These are phyloP conservation scores for Porodaedalea pini DNA, from an alignment of 1,284 basidiomycete genomes.

Conservation along the genomic window DNA sequence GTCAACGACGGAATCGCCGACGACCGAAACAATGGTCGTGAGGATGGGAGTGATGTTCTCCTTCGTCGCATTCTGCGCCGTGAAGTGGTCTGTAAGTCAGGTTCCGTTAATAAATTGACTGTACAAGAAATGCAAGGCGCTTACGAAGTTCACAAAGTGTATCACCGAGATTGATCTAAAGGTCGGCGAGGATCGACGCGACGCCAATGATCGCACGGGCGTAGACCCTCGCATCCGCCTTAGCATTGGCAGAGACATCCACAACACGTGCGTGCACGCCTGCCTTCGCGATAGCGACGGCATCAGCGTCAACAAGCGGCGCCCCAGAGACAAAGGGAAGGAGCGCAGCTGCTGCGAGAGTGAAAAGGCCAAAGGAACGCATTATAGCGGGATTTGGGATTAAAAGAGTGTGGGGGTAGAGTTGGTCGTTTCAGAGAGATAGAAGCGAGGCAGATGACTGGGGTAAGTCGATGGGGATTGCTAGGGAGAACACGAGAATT, in stretches of 20 bases:
- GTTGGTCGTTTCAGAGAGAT: background rate
- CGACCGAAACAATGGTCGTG: conserved; percentile 4
- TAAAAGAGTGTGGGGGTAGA: conserved; percentile 8
- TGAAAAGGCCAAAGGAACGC: background rate
- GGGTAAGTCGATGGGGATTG: background rate
- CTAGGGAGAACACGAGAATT: too few relatives aligned
- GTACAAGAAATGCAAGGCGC: background rate
- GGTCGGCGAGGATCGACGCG: background rate
- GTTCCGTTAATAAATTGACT: background rate
- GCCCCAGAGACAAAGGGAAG: conserved; percentile 1
- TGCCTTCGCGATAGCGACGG: background rate
- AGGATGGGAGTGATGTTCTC: conserved; percentile 5
- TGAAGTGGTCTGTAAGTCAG: background rate
- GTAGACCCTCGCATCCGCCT: background rate
- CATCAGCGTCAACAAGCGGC: background rate
- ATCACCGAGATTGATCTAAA: conserved; percentile 6
- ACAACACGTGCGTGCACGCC: background rate
- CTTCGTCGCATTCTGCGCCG: background rate
- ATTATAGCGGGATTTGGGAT: conserved; percentile 1
- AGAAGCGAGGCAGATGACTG: background rate
- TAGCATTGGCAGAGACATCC: background rate
- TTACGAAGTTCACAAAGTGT: background rate
- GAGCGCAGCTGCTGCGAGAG: background rate
- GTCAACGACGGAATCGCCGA: background rate
- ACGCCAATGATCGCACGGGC: background rate